Conservation (phyloP, 2,329 filamentous ascomycete genomes). For the Epichloe festucae region DNA sequence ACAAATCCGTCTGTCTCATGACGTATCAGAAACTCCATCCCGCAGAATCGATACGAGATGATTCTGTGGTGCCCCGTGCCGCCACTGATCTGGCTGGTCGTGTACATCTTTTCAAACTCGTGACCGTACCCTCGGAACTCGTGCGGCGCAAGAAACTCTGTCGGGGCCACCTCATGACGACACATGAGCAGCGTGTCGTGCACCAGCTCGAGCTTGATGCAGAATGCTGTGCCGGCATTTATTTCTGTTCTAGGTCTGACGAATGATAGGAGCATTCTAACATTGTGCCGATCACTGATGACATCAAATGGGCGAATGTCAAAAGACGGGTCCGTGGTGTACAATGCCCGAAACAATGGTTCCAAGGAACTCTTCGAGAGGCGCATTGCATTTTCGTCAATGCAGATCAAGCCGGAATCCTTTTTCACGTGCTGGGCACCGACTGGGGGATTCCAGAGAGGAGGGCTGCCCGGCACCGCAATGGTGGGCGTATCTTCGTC, state of each 20-base stretch:
- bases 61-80: constrained; percentile 34
- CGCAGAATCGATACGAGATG: constrained; percentile 29
- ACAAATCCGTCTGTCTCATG: constrained; percentile 31
- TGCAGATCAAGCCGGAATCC: constrained; percentile 29
- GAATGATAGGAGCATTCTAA: constrained; percentile 35
- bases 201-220: constrained; percentile 27
- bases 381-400: constrained; percentile 31
- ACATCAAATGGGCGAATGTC: constrained; percentile 26
- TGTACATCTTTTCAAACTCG: constrained; percentile 32
- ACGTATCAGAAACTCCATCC: constrained; percentile 26
- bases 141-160: constrained; percentile 16
- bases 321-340: constrained; percentile 23
- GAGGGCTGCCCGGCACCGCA: constrained; percentile 26
- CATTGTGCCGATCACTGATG: constrained; percentile 33
- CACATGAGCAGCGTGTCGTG: constrained; percentile 25
- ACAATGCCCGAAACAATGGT: constrained; percentile 32
- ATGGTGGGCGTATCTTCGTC: constrained; percentile 28
- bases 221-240: constrained; percentile 21
- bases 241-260: constrained; percentile 16
- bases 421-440: constrained; percentile 15
- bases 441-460: constrained; percentile 23
- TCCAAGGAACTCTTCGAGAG: constrained; percentile 30
- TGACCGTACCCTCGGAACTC: constrained; percentile 30
- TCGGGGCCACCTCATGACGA: constrained; percentile 19
- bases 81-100: constrained; percentile 17